Evolutionary conservation across 2,329 filamentous ascomycete genomes (phyloP), one percentile per base, ranked within the genome.

Genomic region (Botrytis byssoidea): DNA sequence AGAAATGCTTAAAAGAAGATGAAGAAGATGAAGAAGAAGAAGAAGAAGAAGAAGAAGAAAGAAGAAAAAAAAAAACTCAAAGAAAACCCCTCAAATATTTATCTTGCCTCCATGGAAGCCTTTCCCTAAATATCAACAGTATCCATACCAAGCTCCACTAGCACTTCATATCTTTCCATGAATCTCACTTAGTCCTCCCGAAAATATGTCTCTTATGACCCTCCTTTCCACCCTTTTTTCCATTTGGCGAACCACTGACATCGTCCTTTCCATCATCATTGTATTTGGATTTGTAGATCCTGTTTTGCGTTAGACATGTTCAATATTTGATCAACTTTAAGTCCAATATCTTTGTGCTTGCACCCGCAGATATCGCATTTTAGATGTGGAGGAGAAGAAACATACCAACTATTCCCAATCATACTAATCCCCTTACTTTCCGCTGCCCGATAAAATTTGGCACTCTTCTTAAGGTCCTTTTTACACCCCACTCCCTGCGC

Each of bases 211-310:
- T 87, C 67, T 91, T 90, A 76, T 91, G 90, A 42, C 92, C 94
- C 83, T 95, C 95, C 83, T 92, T 93, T 75, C 81, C 70, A 83
- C 55, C 46, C 68, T 74, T 74, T 42, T 73, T 76, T 18, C 70
- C 72, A 70, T 46, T 59, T 20, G 72, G 77, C 74, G 78, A 29
- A 80, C 74, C 70, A 73, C 81, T 77, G 77, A 67, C 40, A 46
- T 71, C 75, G 32, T 72, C 73, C 25, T 82, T 79, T 32, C 82
- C 85, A 55, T 91, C 89, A 40, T 93, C 92, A 74, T 91, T 89
- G 82, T 98, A 98, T 81, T 98, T 98, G 73, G 94, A 85, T 83
- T 98, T 98, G 86, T 98, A 95, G 78, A 98, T 98, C 95, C 94
- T 97, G 74, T 57, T 20, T 69, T 57, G 16, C 16, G 14, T 18